These are phyloP conservation scores for Aspergillus sp. DNA, from an alignment of 2,329 filamentous ascomycete species.

Conservation along the genomic window DNA sequence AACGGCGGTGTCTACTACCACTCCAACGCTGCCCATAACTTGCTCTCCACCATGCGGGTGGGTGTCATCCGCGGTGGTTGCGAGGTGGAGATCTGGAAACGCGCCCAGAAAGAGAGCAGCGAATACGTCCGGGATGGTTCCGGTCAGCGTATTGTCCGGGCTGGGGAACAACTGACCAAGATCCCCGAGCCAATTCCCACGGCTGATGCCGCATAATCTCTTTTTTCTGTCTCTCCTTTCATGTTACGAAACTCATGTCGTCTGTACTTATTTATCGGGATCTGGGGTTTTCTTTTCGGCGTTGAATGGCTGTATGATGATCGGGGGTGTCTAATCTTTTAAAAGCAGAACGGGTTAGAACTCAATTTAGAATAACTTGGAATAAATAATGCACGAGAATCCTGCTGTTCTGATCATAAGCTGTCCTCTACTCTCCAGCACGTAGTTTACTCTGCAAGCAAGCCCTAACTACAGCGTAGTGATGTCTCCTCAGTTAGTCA, in stretches of 20 bases:
- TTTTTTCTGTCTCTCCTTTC: slow-evolving; percentile 1
- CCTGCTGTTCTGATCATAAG: neutral
- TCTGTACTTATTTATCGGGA: slow-evolving; percentile 4
- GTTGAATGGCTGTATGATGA: slow-evolving; percentile 1
- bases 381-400: neutral
- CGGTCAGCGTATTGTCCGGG: slow-evolving; percentile 75
- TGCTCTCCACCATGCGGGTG: slow-evolving; percentile 79
- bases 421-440: no score
- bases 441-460: no score
- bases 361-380: no score
- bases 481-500: no score
- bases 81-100: slow-evolving; percentile 91
- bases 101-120: slow-evolving; percentile 68
- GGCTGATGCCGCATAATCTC: slow-evolving; percentile 62
- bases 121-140: slow-evolving; percentile 70
- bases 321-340: no score
- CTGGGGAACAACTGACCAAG: slow-evolving; percentile 78
- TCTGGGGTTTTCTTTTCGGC: neutral
- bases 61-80: slow-evolving; percentile 79
- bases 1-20: slow-evolving; percentile 86
- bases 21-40: slow-evolving; percentile 82
- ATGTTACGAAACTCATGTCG: neutral
- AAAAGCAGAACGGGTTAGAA: no score
- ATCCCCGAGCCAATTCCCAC: slow-evolving; percentile 69
- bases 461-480: no score